Base-by-base conservation (phyloP, 23 red algal species). In the Cyanidiococcus yangmingshanensis region DNA sequence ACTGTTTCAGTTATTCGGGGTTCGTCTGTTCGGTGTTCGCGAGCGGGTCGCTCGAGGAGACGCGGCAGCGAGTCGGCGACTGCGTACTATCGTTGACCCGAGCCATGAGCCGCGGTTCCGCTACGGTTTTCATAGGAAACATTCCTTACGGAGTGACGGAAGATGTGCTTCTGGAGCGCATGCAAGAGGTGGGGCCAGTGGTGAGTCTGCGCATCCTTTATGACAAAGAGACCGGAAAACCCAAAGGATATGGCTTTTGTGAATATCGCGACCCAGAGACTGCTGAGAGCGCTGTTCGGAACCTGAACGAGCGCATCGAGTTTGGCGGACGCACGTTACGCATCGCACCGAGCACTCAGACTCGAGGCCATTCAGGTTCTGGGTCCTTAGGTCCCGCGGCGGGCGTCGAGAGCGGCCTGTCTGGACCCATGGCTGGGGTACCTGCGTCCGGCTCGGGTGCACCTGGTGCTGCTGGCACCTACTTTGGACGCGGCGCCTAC, bases 261-360 rank as follows among this genome's bases (percentile, higher is more conserved):
- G 92, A 96, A 58, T 96, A 96, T 79, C 79, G 82, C 50, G 92
- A 96, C 78, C 79, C 89, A 12, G 92, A 96, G 77, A 96, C 88
- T 45, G 92, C 92, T 25, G 84, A 90, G 82, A 81, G 74, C 67
- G 92, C 92, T 29, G 71, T 89, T 0, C 86, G 92, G 58, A 96
- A 96, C 39, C 82, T 96, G 16, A 96, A 96, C 79, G 87, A 71
- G 63, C 63, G 87, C 3, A 83, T 84, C 15, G 85, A 82, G 50
- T 68, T 96, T 0, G 84, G 84, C 30, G 90, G 90, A 21, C 84
- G 90, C 1, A 85, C 79, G 36, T 77, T 94, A 40, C 90, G 90
- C 12, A 85, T 94, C 50, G 85, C 84, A 12, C 63, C 63, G n/a
- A 71, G 63, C 27, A 15, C 45, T 7, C 45, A 54, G 45, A 54